Evolutionary conservation across 179 eudicot genomes (phyloP), one percentile per base, ranked within the genome.

Genomic region (Beta lomatogona): DNA sequence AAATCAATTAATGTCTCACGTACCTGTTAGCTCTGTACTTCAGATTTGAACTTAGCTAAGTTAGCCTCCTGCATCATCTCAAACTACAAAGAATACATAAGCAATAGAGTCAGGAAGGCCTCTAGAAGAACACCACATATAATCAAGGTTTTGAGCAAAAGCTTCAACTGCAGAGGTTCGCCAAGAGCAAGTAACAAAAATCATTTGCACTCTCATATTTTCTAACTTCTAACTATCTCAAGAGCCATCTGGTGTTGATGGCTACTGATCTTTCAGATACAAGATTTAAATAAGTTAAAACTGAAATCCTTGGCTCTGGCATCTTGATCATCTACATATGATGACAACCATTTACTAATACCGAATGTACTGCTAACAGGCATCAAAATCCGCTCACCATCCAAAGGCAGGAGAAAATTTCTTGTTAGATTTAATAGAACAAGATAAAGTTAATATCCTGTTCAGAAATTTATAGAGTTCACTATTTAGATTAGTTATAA

Each of bases 251-350:
- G 28, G 22, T 4, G 50, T 4, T 46, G 8, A 46, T 46, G 36
- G 41, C 22, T 57, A 25, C 0, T 10, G 73, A 45, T 74, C 50
- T 4, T 46, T 7, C 50, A 4, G 50, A 46, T 7, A n/a, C 50
- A 46, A 46, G 50, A 68, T 36, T 76, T 75, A 61, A 81, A 50
- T 11, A 67, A 75, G 45, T 36, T 18, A 31, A 53, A 9, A 54
- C 36, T 71, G 0, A 9, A 50, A 25, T 25, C 28, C 28, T 46
- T 48, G 21, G 45, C 16, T 73, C 21, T 46, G 58, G 25, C 74
- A 73, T 44, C 14, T 55, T 53, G 16, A 45, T 54, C 11, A 41
- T 36, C 54, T 19, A 45, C 13, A 36, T 28, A 16, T 13, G 22
- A 58, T 31, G 16, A 58, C 6, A 21, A 13, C 10, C 36, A 22